A percentile compares a stretch with the other conserved stretches of the same genome.
Conservation (phyloP, 2,329 filamentous ascomycete species). For the Monosporascus sp. region DNA sequence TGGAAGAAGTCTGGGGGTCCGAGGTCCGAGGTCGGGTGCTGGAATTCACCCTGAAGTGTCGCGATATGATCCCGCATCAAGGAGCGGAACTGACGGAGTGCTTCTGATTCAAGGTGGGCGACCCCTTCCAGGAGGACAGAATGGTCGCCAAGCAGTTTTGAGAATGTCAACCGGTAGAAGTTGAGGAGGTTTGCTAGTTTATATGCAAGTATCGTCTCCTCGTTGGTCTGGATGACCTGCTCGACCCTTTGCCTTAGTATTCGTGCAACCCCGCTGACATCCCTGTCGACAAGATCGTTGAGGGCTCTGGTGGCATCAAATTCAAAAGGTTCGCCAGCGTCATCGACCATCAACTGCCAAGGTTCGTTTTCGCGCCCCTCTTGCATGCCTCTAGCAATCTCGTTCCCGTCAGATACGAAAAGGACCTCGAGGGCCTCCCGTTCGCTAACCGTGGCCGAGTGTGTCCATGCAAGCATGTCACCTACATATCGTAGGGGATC, state of each 20-base stretch:
- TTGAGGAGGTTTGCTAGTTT: conserved; percentile 82
- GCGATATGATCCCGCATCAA: conserved; percentile 77
- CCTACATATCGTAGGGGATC: conserved; percentile 88
- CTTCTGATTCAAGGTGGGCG: conserved; percentile 63
- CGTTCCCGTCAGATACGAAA: conserved; percentile 85
- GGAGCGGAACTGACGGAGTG: conserved; percentile 74
- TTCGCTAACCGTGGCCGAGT: conserved; percentile 91
- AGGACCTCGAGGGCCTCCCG: conserved; percentile 85
- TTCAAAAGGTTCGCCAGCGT: conserved; percentile 41
- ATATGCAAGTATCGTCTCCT: conserved; percentile 83
- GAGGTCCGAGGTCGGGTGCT: conserved; percentile 65
- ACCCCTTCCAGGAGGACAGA: conserved; percentile 68
- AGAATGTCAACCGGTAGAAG: conserved; percentile 85
- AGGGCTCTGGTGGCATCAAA: conserved; percentile 82
- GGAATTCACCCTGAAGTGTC: conserved; percentile 65
- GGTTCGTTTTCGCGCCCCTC: conserved; percentile 76
- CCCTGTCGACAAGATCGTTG: conserved; percentile 79
- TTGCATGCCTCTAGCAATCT: conserved; percentile 77
- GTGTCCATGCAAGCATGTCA: conserved; percentile 96
- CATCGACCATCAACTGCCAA: conserved; percentile 65
- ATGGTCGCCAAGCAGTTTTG: conserved; percentile 65
- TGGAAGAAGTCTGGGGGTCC: conserved; percentile 73
- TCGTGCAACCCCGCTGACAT: conserved; percentile 73
- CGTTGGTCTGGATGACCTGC: conserved; percentile 86
- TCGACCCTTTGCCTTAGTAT: conserved; percentile 87